These are phyloP conservation scores for Sugiyamaella smithiae DNA, from an alignment of 805 yeast genomes.

Conservation along the genomic window DNA sequence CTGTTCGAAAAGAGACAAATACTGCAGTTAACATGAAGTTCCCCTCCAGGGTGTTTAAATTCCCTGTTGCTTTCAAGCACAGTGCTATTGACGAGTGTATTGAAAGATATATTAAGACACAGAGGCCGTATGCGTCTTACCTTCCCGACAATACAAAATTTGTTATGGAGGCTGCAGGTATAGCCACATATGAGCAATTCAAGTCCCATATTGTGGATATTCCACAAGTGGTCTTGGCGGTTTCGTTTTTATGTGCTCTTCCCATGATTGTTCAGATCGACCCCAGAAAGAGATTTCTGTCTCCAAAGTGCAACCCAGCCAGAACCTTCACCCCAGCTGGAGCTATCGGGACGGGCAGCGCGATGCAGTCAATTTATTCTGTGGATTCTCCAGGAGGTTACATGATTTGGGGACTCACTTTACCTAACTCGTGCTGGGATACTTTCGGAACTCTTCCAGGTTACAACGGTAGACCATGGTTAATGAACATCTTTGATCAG, in stretches of 20 bases:
- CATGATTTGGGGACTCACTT: slow-evolving; percentile 91
- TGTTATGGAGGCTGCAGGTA: slow-evolving; percentile 78
- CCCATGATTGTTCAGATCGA: slow-evolving; percentile 95
- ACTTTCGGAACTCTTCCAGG: slow-evolving; percentile 58
- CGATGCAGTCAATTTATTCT: slow-evolving; percentile 96
- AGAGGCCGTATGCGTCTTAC: slow-evolving; percentile 92
- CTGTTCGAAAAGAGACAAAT: slow-evolving; percentile 70
- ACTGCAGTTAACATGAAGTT: slow-evolving; percentile 79
- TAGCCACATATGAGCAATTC: slow-evolving; percentile 64
- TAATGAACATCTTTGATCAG: slow-evolving; percentile 87
- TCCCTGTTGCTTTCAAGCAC: slow-evolving; percentile 19
- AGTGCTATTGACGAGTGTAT: slow-evolving; percentile 66
- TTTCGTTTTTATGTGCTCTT: slow-evolving; percentile 93
- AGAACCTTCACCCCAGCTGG: slow-evolving; percentile 95
- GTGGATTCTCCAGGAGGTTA: slow-evolving; percentile 98
- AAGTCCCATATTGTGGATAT: slow-evolving; percentile 68
- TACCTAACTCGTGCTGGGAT: slow-evolving; percentile 96
- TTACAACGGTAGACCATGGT: slow-evolving; percentile 66
- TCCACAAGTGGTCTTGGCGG: slow-evolving; percentile 75
- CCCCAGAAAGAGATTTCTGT: slow-evolving; percentile 88
- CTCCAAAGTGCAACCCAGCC: slow-evolving; percentile 92
- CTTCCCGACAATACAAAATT: slow-evolving; percentile 94
- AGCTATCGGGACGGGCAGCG: slow-evolving; percentile 95
- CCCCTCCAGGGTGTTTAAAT: slow-evolving; percentile 50
- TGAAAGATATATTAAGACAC: slow-evolving; percentile 82